These are phyloP conservation scores for Brassica nigra DNA, from an alignment of 345 rosid species.

Conservation along the genomic window DNA sequence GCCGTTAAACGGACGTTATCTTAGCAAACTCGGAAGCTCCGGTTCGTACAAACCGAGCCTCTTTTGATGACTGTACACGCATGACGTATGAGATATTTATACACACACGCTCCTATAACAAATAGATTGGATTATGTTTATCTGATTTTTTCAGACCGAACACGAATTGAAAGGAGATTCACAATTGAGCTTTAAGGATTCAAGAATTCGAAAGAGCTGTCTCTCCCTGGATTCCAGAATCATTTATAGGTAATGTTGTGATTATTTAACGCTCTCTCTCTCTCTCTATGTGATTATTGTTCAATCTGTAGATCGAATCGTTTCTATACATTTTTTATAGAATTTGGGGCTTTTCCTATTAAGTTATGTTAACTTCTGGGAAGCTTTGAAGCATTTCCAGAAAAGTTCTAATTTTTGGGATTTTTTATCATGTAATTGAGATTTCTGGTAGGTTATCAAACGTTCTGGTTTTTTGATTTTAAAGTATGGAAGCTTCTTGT, in stretches of 20 bases:
- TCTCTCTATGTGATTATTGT: not conserved
- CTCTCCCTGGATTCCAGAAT: not conserved
- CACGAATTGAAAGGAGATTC: slow-evolving; percentile 10
- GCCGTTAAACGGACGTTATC: slow-evolving; percentile 34
- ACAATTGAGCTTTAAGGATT: slow-evolving; percentile 26
- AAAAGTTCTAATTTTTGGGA: not conserved
- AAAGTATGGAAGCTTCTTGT: not conserved
- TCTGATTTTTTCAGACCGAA: slow-evolving; percentile 26
- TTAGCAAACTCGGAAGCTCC: slow-evolving; percentile 23
- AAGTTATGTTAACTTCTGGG: not conserved
- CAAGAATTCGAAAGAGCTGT: slow-evolving; percentile 10
- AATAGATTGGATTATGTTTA: slow-evolving; percentile 12
- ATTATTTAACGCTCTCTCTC: not conserved
- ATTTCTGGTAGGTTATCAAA: not conserved
- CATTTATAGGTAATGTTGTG: slow-evolving; percentile 22
- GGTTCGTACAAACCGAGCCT: slow-evolving; percentile 27
- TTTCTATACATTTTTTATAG: not conserved
- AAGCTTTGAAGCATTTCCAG: slow-evolving; percentile 2
- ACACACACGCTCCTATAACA: slow-evolving; percentile 29
- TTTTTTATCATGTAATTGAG: not conserved
- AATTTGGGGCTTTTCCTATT: slow-evolving; percentile 12
- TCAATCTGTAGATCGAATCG: slow-evolving; percentile 24
- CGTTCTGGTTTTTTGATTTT: not conserved
- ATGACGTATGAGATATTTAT: slow-evolving; percentile 21
- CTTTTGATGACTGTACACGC: not conserved